Base-by-base conservation (phyloP, 2,329 filamentous ascomycete genomes). In the Aureobasidium sp. region DNA sequence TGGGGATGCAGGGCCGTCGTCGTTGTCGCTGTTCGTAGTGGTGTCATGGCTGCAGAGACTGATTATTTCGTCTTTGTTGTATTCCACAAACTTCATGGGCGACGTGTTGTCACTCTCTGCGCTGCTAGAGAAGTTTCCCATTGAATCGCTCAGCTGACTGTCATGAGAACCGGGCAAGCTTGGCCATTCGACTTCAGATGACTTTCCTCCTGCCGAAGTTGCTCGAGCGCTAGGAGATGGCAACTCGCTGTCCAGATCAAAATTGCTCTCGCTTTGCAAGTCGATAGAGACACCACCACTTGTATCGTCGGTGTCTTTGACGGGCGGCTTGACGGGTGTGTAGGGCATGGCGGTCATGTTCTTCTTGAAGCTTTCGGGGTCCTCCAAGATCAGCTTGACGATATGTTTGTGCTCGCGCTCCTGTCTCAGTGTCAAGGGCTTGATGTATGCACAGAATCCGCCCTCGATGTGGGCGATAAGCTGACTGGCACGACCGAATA, bases 391-490 rank as follows among this genome's bases (percentile, higher is more conserved):
- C 56, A 66, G 57, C 1, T 66, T 71, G 49, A 75, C 63, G 35
- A 80, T 66, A 27, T 71, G 63, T 59, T 77, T 80, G 61, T 79
- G 74, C 14, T 74, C 68, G 19, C 79, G 69, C 41, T 75, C 68
- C n/a, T 69, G 68, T 14, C 70, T 62, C 55, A 81, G 78, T 11
- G 75, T 66, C 0, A 62, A 55, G 1, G 66, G 58, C 2, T 57
- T 60, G 56, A 81, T 75, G 2, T 63, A 64, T 0, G 57, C 42
- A 60, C 80, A 84, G 30, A 74, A 63, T 17, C 73, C 73, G 8
- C 70, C 67, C 59, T 83, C 79, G 17, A 83, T 70, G 58, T 84
- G 80, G 14, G 66, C 65, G 54, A 82, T 74, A 34, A 81, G 64
- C 4, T 68, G 66, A 6, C 70, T 66, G 0, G 79, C 78, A 8